phyloP scores from a whole-genome alignment of 2,329 filamentous ascomycete genomes.

The Aspergillus chevalieri region DNA sequence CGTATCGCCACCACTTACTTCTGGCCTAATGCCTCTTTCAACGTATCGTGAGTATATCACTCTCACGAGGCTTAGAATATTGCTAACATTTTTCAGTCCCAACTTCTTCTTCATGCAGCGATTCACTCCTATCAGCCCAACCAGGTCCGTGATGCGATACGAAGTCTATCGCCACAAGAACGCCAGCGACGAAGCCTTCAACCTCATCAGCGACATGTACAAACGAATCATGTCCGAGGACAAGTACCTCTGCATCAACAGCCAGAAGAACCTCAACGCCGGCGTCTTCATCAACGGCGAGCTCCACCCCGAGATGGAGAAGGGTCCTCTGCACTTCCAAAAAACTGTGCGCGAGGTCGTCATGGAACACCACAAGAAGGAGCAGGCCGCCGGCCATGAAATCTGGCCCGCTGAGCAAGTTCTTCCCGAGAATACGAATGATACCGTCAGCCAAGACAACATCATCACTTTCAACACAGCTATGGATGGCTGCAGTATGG shows the following conservation, averaged over 20 bases:
- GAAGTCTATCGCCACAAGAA: constrained; percentile 58
- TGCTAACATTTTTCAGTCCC: constrained; percentile 34
- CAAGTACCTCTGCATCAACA: constrained; percentile 54
- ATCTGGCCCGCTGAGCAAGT: constrained; percentile 43
- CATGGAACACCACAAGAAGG: constrained; percentile 40
- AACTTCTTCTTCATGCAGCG: constrained; percentile 59
- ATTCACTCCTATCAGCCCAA: constrained; percentile 51
- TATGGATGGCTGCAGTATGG: neutral
- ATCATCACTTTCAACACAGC: neutral
- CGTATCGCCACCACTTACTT: constrained; percentile 21
- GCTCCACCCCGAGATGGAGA: constrained; percentile 55
- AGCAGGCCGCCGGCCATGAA: constrained; percentile 40
- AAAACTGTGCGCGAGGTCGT: constrained; percentile 44
- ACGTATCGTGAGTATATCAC: constrained; percentile 18
- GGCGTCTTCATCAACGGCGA: constrained; percentile 58
- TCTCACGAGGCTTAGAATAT: constrained; percentile 6
- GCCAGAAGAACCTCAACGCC: constrained; percentile 55
- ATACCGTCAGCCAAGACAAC: neutral
- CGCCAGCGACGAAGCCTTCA: constrained; percentile 52
- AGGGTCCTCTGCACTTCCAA: constrained; percentile 53
- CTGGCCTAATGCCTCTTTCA: constrained; percentile 21
- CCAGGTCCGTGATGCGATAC: constrained; percentile 51
- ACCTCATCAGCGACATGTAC: constrained; percentile 52
- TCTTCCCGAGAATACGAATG: neutral
- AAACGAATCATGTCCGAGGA: constrained; percentile 59